Evolutionary conservation across 306 rosid species (phyloP).

Genomic region (Sicyos baderoa): DNA sequence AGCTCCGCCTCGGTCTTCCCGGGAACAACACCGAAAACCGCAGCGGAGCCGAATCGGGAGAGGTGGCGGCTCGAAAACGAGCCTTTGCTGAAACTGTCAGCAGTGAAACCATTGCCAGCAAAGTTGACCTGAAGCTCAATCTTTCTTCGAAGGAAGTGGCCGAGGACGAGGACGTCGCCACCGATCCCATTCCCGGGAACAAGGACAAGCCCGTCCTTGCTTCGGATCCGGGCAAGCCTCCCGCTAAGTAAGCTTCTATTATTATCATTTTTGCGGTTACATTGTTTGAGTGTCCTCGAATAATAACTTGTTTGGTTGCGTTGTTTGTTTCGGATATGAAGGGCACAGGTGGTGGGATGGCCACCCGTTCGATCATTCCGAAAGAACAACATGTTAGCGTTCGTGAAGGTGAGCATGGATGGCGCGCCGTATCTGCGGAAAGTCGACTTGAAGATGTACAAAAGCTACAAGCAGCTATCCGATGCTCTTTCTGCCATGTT

Average conservation of each 20-base stretch:
- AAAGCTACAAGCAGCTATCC: conserved; percentile 40
- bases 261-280: too few species aligned
- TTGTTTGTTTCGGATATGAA: too few species aligned
- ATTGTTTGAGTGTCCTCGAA: neutral
- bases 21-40: neutral
- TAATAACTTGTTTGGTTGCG: too few species aligned
- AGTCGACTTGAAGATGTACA: conserved; percentile 46
- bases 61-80: conserved; percentile 30
- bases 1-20: conserved; percentile 10
- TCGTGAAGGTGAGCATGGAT: conserved; percentile 32
- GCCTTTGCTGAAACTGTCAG: conserved; percentile 32
- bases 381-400: conserved; percentile 23
- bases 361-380: conserved; percentile 15
- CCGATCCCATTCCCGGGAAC: neutral
- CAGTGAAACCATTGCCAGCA: conserved; percentile 8
- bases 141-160: conserved; percentile 31
- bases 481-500: conserved; percentile 56
- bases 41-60: neutral
- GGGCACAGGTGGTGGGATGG: conserved; percentile 19
- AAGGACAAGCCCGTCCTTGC: conserved; percentile 39
- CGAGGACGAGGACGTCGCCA: neutral
- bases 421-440: conserved; percentile 56
- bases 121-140: conserved; percentile 41
- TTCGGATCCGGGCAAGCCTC: conserved; percentile 63
- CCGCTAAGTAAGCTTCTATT: conserved; percentile 59